Evolutionary conservation across 371 early-diverging fungal genomes (phyloP).

Genomic region (Mucor saturninus): DNA sequence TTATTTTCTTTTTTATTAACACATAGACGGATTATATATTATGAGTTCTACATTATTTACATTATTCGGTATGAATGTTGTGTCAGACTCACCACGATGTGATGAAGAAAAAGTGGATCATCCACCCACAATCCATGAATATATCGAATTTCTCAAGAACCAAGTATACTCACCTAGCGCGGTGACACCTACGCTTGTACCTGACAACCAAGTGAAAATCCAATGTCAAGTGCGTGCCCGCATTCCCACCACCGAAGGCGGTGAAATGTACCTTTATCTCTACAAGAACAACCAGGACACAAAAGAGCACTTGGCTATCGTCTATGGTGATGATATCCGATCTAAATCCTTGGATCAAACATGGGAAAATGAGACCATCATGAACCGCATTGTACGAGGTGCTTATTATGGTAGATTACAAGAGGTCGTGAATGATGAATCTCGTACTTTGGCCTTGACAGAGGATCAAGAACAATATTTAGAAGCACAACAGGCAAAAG

Average conservation of each 20-base stretch:
- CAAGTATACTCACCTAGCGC: conserved; percentile 53
- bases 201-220: conserved; percentile 38
- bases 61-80: conserved; percentile 58
- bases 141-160: conserved; percentile 50
- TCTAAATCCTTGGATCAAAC: conserved; percentile 70
- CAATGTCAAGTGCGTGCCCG: conserved; percentile 84
- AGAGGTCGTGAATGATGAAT: conserved; percentile 51
- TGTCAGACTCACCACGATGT: conserved; percentile 31
- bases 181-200: conserved; percentile 43
- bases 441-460: conserved; percentile 37
- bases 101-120: conserved; percentile 17
- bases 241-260: conserved; percentile 83
- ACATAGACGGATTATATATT: no score
- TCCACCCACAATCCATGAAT: conserved; percentile 49
- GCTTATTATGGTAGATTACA: conserved; percentile 72
- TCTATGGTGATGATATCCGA: conserved; percentile 84
- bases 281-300: conserved; percentile 85
- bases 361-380: conserved; percentile 73
- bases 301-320: conserved; percentile 93
- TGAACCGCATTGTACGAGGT: conserved; percentile 80
- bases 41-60: conserved; percentile 48
- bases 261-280: conserved; percentile 83
- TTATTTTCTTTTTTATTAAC: no score
- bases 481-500: conserved; percentile 44
- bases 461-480: conserved; percentile 43